Evolutionary conservation across 2,329 filamentous ascomycete genomes (phyloP).

Genomic region (Verticillium nonalfalfae): DNA sequence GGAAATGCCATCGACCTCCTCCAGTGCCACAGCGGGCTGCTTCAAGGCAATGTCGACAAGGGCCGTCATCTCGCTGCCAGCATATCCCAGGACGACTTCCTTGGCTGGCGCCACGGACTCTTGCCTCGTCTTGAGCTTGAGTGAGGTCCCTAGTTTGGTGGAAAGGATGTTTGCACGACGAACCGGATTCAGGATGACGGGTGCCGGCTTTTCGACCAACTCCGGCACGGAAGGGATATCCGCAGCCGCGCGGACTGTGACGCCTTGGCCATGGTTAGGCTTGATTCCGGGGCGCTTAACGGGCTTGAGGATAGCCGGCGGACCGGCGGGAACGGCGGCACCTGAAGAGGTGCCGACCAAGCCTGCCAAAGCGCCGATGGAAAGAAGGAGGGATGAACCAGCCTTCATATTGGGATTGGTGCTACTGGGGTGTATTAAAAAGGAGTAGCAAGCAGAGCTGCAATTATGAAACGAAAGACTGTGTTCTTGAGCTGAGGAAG

Average conservation of each 20-base stretch:
- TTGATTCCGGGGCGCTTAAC: neutral
- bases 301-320: slow-evolving; percentile 5
- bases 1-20: slow-evolving; percentile 1
- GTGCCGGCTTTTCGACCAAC: neutral
- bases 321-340: slow-evolving; percentile 2
- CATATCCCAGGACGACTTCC: neutral
- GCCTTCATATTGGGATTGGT: slow-evolving; percentile 3
- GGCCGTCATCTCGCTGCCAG: neutral
- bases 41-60: neutral
- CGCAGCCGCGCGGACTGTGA: neutral
- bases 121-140: neutral
- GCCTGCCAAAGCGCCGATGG: slow-evolving; percentile 2
- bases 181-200: neutral
- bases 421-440: neutral
- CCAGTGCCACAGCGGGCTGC: slow-evolving; percentile 5
- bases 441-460: neutral
- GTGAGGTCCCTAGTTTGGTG: neutral
- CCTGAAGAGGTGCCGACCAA: neutral
- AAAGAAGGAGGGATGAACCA: slow-evolving; percentile 4
- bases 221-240: neutral
- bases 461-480: neutral
- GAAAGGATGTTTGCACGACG: neutral
- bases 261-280: neutral
- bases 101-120: neutral
- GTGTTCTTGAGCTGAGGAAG: neutral